Evolutionary conservation across 2,329 filamentous ascomycete genomes (phyloP).

Genomic region (Ustulina deusta): DNA sequence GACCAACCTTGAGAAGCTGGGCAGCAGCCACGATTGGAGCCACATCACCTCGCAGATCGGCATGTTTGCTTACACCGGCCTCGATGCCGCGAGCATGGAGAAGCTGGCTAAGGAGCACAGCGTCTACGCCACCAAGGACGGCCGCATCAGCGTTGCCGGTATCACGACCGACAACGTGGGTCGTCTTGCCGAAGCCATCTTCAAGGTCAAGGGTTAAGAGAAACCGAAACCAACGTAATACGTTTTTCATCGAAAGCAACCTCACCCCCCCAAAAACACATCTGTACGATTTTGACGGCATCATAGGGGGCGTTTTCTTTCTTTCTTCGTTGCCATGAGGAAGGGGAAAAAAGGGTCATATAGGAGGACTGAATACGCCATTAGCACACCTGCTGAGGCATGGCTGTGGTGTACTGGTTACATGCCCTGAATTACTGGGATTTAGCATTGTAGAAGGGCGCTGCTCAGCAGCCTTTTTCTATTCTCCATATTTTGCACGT

Average conservation of each 20-base stretch:
- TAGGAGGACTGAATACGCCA: neutral
- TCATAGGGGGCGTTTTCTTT: slow-evolving; percentile 22
- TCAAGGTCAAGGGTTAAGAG: slow-evolving; percentile 78
- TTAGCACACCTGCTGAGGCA: neutral
- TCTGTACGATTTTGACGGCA: slow-evolving; percentile 32
- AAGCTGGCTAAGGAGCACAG: slow-evolving; percentile 92
- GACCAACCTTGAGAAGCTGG: slow-evolving; percentile 93
- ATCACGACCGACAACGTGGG: slow-evolving; percentile 85
- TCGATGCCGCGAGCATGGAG: slow-evolving; percentile 92
- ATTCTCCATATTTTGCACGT: slow-evolving; percentile 1
- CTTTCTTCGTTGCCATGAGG: neutral
- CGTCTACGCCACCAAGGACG: slow-evolving; percentile 96
- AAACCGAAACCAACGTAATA: neutral
- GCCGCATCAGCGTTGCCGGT: slow-evolving; percentile 86
- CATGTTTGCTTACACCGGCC: slow-evolving; percentile 99
- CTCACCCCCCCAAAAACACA: neutral
- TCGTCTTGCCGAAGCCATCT: slow-evolving; percentile 84
- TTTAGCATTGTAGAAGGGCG: neutral
- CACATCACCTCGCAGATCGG: slow-evolving; percentile 99
- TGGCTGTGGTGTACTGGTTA: slow-evolving; percentile 6
- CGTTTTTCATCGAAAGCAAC: neutral
- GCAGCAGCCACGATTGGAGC: slow-evolving; percentile 97
- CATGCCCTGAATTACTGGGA: slow-evolving; percentile 11
- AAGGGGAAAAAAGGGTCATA: slow-evolving; percentile 17
- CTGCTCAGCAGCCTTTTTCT: neutral